phyloP scores from a whole-genome alignment of 768 basidiomycete species.

The Sarcomyxa edulis region DNA sequence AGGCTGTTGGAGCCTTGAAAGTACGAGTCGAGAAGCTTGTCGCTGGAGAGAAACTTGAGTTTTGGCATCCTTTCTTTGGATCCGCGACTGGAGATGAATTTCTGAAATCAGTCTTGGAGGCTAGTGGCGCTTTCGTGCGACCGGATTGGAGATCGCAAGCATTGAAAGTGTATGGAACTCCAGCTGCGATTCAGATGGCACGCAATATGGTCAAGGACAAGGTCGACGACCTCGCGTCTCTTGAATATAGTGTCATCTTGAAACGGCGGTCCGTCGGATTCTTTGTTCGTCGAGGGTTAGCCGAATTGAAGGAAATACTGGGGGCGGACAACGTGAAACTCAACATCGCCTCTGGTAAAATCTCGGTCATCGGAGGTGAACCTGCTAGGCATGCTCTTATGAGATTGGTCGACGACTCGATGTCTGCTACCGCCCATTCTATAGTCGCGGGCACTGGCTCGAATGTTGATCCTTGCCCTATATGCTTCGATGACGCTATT shows the following conservation, averaged over 20 bases:
- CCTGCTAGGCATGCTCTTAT: conserved; percentile 44
- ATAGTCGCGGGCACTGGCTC: not conserved
- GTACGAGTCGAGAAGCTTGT: conserved; percentile 53
- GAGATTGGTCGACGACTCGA: conserved; percentile 37
- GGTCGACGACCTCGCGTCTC: conserved; percentile 38
- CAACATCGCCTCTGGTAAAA: conserved; percentile 28
- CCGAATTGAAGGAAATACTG: conserved; percentile 43
- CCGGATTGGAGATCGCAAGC: conserved; percentile 38
- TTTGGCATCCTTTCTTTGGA: conserved; percentile 46
- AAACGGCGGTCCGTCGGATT: conserved; percentile 36
- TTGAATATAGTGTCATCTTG: conserved; percentile 35
- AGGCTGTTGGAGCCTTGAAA: conserved; percentile 50
- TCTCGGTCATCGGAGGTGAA: conserved; percentile 53
- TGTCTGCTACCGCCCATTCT: conserved; percentile 12
- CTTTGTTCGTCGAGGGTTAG: conserved; percentile 46
- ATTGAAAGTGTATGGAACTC: conserved; percentile 42
- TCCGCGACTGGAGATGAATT: conserved; percentile 24
- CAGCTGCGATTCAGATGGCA: conserved; percentile 32
- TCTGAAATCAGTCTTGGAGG: conserved; percentile 23
- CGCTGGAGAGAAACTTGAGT: conserved; percentile 40
- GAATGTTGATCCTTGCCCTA: conserved; percentile 35
- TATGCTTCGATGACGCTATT: conserved; percentile 46
- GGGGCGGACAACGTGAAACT: conserved; percentile 51
- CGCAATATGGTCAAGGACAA: conserved; percentile 40
- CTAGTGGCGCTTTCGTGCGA: conserved; percentile 38